Base-by-base conservation (phyloP, 306 rosid genomes). In the Inga laurina region DNA sequence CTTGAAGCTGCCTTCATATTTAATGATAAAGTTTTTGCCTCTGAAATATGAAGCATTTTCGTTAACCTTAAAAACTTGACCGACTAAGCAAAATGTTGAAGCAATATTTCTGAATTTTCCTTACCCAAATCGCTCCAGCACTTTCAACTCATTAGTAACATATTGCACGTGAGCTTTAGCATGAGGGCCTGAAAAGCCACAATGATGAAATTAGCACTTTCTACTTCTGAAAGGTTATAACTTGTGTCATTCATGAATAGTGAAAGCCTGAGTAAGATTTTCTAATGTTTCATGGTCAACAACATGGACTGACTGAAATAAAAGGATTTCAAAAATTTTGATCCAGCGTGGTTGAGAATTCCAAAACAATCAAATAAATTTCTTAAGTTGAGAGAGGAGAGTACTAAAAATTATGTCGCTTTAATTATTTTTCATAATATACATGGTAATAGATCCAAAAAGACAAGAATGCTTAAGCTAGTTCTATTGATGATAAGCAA, bases 71-170 rank as follows among this genome's bases (percentile, higher is more conserved):
- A 27, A 32, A 34, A 22, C 44, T 67, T 19, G 48, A 77, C 73
- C 72, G 5, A 7, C 65, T 51, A 41, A 21, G 39, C 75, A 64
- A 72, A 57, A 41, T 51, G 32, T 22, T 19, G 24, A 15, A 43
- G 45, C 24, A 65, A 67, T 67, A 44, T 82, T 67, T n/a, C 64
- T 30, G 51, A 46, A 8, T 54, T 70, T 44, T 61, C 61, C 81
- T 73, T 85, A 87, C 92, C 90, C 92, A 87, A 89, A 85, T 32
- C 86, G 85, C 78, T 89, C 90, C 73, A 89, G 86, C 85, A 89
- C 84, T 74, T 86, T 83, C 65, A 78, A 73, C 83, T 89, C 92
- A 61, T 89, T 89, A 79, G 4, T 39, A 44, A 85, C 86, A 72
- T 83, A 87, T 62, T 84, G 86, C 67, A 49, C 84, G 44, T 86